These are phyloP conservation scores for Prunella vulgaris DNA, from an alignment of 257 asterid genomes.

Conservation along the genomic window DNA sequence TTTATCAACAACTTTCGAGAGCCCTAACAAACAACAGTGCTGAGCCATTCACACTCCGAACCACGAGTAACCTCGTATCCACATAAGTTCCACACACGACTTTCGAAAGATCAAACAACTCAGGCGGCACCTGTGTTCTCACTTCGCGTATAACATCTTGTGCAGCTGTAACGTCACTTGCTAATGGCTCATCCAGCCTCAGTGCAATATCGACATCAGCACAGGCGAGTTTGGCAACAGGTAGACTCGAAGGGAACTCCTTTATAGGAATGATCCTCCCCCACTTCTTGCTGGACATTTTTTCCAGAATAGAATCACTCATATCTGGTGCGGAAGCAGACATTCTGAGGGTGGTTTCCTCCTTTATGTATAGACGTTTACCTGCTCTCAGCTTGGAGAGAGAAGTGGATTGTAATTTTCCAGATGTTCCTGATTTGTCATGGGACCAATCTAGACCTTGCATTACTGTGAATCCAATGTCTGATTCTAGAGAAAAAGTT, in stretches of 20 bases:
- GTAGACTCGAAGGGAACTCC: conserved; percentile 74
- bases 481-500: conserved; percentile 57
- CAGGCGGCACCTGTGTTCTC: conserved; percentile 75
- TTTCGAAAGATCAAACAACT: conserved; percentile 65
- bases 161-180: conserved; percentile 34
- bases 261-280: conserved; percentile 53
- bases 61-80: conserved; percentile 74
- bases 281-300: conserved; percentile 71
- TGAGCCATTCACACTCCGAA: conserved; percentile 69
- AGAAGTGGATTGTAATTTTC: conserved; percentile 46
- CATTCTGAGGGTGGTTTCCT: conserved; percentile 33
- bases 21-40: conserved; percentile 66
- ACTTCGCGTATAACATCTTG: conserved; percentile 55
- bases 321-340: conserved; percentile 32
- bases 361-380: conserved; percentile 64
- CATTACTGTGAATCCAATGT: conserved; percentile 62
- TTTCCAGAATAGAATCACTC: conserved; percentile 46
- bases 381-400: conserved; percentile 73
- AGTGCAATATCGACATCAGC: conserved; percentile 50
- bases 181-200: conserved; percentile 59
- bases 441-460: conserved; percentile 67
- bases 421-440: conserved; percentile 63
- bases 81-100: conserved; percentile 85
- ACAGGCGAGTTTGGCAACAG: conserved; percentile 66
- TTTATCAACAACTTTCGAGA: conserved; percentile 13